A percentile compares a stretch with the other conserved stretches of the same genome.
These are phyloP conservation scores for Colletotrichum lentis DNA, from an alignment of 2,329 filamentous ascomycete species.

Conservation along the genomic window DNA sequence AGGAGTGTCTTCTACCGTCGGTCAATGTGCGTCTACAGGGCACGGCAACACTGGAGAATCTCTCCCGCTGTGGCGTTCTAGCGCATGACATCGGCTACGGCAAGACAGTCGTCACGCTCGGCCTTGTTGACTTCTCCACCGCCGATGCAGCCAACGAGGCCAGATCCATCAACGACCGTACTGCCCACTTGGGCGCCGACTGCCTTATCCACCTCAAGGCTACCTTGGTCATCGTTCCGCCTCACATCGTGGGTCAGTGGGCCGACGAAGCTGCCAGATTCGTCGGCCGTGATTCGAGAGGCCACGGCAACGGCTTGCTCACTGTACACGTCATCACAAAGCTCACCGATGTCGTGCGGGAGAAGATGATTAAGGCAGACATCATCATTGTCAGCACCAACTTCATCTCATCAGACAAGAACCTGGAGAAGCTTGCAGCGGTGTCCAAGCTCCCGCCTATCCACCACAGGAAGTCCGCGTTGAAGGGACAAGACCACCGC, in stretches of 20 bases:
- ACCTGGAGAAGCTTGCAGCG: constrained; percentile 26
- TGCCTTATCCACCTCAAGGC: constrained; percentile 44
- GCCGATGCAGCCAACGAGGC: constrained; percentile 36
- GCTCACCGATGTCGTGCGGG: constrained; percentile 14
- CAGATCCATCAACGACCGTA: constrained; percentile 38
- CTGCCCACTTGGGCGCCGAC: constrained; percentile 13
- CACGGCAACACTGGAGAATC: constrained; percentile 43
- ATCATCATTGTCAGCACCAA: constrained; percentile 50
- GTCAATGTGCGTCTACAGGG: constrained; percentile 49
- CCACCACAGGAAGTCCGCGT: not conserved
- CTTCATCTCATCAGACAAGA: constrained; percentile 15
- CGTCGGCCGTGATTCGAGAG: constrained; percentile 38
- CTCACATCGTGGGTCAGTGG: constrained; percentile 54
- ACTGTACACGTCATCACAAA: constrained; percentile 44
- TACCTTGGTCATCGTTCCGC: constrained; percentile 52
- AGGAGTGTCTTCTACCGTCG: constrained; percentile 48
- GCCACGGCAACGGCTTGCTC: not conserved
- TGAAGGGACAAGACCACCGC: constrained; percentile 13
- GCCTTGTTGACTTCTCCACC: constrained; percentile 45
- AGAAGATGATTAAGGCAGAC: constrained; percentile 44
- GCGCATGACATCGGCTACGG: constrained; percentile 57
- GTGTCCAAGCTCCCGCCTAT: constrained; percentile 24
- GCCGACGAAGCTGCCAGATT: constrained; percentile 47
- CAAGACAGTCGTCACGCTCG: constrained; percentile 54
- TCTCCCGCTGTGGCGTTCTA: constrained; percentile 50